phyloP scores from a whole-genome alignment of 2,329 filamentous ascomycete species.

The Exserohilum rostratum region DNA sequence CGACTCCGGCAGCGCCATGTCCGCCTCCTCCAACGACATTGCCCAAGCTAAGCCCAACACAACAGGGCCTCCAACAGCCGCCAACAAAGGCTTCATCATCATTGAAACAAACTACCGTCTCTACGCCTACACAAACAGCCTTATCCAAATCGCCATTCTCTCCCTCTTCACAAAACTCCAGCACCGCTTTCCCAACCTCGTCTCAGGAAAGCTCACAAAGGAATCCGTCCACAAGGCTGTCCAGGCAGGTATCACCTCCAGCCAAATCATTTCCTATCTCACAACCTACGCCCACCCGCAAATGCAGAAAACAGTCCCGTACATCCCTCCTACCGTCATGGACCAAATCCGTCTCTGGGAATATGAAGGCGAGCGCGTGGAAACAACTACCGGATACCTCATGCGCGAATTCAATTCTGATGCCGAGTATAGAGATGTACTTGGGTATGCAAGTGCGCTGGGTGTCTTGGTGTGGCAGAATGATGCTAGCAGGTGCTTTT shows the following conservation, averaged over 20 bases:
- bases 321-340: slow-evolving; percentile 92
- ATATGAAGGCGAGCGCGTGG: slow-evolving; percentile 94
- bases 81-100: slow-evolving; percentile 80
- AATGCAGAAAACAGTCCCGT: slow-evolving; percentile 77
- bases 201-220: slow-evolving; percentile 88
- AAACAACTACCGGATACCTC: slow-evolving; percentile 79
- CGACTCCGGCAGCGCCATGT: slow-evolving; percentile 61
- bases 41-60: slow-evolving; percentile 34
- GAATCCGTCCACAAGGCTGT: slow-evolving; percentile 88
- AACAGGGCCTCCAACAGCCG: slow-evolving; percentile 29
- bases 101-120: slow-evolving; percentile 97
- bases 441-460: slow-evolving; percentile 82
- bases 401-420: slow-evolving; percentile 84
- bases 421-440: slow-evolving; percentile 72
- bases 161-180: slow-evolving; percentile 86
- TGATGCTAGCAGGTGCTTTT: slow-evolving; percentile 81
- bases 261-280: slow-evolving; percentile 94
- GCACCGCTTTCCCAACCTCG: slow-evolving; percentile 92
- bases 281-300: slow-evolving; percentile 92
- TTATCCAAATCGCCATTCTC: slow-evolving; percentile 92
- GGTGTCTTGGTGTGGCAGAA: slow-evolving; percentile 90
- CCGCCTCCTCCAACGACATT: slow-evolving; percentile 62
- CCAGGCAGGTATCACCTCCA: slow-evolving; percentile 85
- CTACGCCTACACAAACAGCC: slow-evolving; percentile 94
- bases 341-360: slow-evolving; percentile 99